phyloP scores from a whole-genome alignment of 805 yeast genomes.

The Hanseniaspora pseudoguilliermondii region DNA sequence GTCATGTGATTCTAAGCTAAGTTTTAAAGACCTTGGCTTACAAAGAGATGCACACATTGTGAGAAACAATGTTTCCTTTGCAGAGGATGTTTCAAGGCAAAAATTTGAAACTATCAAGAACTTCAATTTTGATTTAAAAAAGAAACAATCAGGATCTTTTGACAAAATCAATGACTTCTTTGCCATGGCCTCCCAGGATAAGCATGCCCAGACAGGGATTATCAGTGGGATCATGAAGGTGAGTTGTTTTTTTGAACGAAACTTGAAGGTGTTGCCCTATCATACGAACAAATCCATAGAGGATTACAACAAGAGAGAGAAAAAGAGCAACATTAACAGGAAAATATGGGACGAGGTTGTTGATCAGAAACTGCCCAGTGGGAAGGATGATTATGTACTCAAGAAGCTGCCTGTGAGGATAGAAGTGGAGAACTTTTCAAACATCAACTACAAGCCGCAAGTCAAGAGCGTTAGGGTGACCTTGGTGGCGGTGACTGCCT shows the following conservation, averaged over 20 bases:
- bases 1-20: background rate
- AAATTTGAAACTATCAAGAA: background rate
- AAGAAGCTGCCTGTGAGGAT: background rate
- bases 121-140: background rate
- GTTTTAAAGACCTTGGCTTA: background rate
- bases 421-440: background rate
- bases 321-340: background rate
- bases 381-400: background rate
- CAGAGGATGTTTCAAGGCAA: background rate
- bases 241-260: background rate
- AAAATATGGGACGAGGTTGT: slow-evolving; percentile 2
- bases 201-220: too few species aligned
- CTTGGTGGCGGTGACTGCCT: background rate
- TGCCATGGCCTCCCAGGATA: background rate
- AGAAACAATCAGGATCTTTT: background rate
- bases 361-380: background rate
- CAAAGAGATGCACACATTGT: background rate
- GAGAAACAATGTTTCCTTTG: background rate
- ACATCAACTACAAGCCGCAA: background rate
- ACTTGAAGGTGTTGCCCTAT: slow-evolving; percentile 2
- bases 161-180: slow-evolving; percentile 1
- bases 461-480: background rate
- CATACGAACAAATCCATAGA: background rate
- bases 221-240: background rate
- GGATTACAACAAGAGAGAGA: background rate